A percentile compares a stretch with the other conserved stretches of the same genome.
Conservation (phyloP, 345 rosid species). For the Mercurialis annua region DNA sequence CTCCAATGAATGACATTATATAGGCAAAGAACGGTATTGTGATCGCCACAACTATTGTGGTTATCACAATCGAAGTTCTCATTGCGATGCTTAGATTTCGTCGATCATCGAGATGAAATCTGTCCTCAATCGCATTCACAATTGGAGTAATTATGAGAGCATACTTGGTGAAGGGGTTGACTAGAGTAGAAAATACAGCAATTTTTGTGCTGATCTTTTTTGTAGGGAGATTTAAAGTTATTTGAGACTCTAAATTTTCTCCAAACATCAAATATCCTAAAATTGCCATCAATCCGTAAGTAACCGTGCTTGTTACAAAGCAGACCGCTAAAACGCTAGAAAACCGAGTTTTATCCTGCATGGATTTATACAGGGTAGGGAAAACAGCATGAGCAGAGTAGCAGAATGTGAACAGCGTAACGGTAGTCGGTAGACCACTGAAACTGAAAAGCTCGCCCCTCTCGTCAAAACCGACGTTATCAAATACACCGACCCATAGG, state of each 20-base stretch:
- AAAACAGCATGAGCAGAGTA: conserved; percentile 65
- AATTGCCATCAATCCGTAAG: conserved; percentile 52
- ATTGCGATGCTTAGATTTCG: conserved; percentile 35
- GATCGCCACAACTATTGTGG: conserved; percentile 53
- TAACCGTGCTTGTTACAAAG: conserved; percentile 45
- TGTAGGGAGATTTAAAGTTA: conserved; percentile 59
- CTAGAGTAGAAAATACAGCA: conserved; percentile 54
- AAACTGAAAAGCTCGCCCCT: conserved; percentile 35
- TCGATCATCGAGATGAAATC: conserved; percentile 25
- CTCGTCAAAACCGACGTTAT: conserved; percentile 54
- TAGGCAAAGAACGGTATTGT: conserved; percentile 62
- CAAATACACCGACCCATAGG: conserved; percentile 50
- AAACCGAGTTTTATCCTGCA: conserved; percentile 63
- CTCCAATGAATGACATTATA: conserved; percentile 60
- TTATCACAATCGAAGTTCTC: conserved; percentile 43
- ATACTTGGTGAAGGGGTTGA: conserved; percentile 62
- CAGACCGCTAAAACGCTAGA: conserved; percentile 54
- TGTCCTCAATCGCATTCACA: conserved; percentile 49
- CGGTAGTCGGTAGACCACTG: conserved; percentile 50
- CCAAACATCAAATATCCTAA: conserved; percentile 70
- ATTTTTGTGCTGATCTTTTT: conserved; percentile 40
- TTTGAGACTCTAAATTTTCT: conserved; percentile 50
- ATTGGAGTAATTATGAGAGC: conserved; percentile 49
- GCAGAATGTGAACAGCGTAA: conserved; percentile 54
- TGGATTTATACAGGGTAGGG: conserved; percentile 62